Conservation (phyloP, 2,329 filamentous ascomycete species). For the Penicillium sp. region DNA sequence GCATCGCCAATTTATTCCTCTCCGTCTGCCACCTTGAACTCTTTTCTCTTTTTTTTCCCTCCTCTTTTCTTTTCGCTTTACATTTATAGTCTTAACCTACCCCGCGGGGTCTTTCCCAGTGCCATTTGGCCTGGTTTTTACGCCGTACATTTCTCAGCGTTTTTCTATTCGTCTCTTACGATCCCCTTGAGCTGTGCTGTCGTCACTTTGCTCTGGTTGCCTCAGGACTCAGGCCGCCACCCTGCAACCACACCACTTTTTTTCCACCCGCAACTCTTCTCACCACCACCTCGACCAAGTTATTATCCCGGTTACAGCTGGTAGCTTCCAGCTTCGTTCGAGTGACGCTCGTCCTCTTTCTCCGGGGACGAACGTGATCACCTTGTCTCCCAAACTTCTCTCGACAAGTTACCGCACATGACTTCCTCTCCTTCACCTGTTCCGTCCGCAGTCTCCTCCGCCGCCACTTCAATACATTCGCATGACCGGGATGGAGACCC, state of each 20-base stretch:
- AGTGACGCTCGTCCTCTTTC: constrained; percentile 15
- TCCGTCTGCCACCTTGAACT: constrained; percentile 9
- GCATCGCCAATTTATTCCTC: constrained; percentile 24
- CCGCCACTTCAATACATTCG: constrained; percentile 39
- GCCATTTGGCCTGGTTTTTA: neutral
- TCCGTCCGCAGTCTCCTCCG: constrained; percentile 43
- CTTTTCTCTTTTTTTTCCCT: constrained; percentile 7
- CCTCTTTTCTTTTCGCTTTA: constrained; percentile 2
- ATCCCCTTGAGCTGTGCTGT: constrained; percentile 4
- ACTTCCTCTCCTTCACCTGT: constrained; percentile 42
- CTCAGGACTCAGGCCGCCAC: constrained; percentile 14
- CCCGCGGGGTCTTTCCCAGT: neutral
- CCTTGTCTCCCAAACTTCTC: constrained; percentile 15
- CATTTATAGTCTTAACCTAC: constrained; percentile 4
- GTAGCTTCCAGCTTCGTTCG: constrained; percentile 14
- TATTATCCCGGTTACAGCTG: constrained; percentile 3
- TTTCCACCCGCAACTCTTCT: constrained; percentile 13
- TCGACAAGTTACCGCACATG: constrained; percentile 35
- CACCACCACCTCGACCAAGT: constrained; percentile 6
- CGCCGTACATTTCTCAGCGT: neutral
- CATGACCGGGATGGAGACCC: constrained; percentile 38
- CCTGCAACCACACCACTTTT: constrained; percentile 9
- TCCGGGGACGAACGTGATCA: constrained; percentile 24
- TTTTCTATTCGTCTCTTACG: neutral
- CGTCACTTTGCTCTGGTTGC: constrained; percentile 16